Conservation (phyloP, 495 filamentous ascomycete genomes). For the Bacidia gigantensis region DNA sequence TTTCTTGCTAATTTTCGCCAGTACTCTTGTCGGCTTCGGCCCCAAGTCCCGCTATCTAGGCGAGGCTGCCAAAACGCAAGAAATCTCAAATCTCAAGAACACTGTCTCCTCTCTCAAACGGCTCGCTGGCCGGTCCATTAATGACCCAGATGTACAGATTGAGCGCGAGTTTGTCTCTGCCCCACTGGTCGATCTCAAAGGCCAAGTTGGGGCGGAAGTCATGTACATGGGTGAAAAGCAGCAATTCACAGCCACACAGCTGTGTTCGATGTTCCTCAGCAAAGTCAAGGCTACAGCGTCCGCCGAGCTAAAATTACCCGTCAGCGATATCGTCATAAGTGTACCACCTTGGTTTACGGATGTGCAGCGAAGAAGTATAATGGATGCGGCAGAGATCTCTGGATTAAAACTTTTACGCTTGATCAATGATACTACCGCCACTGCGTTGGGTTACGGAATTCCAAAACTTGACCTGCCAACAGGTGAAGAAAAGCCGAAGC, state of each 20-base stretch:
- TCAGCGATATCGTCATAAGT: constrained; percentile 89
- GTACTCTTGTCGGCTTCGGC: constrained; percentile 87
- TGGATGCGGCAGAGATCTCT: constrained; percentile 91
- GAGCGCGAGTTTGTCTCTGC: constrained; percentile 90
- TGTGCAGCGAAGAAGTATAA: constrained; percentile 69
- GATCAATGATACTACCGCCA: constrained; percentile 97
- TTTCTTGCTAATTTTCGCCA: constrained; percentile 29
- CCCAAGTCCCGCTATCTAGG: constrained; percentile 86
- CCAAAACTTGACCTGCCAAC: constrained; percentile 86
- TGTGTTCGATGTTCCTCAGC: constrained; percentile 88
- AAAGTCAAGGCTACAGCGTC: constrained; percentile 83
- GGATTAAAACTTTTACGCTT: constrained; percentile 84
- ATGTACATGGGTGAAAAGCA: constrained; percentile 89
- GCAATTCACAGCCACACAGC: constrained; percentile 78
- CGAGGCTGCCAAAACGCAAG: constrained; percentile 93
- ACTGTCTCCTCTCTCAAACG: constrained; percentile 88
- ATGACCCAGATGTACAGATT: constrained; percentile 80
- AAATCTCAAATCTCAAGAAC: constrained; percentile 99
- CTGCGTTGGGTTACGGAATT: constrained; percentile 92
- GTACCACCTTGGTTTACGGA: constrained; percentile 97
- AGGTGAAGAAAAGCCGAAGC: constrained; percentile 80
- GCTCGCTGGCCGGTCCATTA: constrained; percentile 69
- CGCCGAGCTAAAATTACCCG: constrained; percentile 77
- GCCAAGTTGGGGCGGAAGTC: constrained; percentile 90
- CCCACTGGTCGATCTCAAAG: constrained; percentile 73